Conservation (phyloP, 352 stramenopile genomes). For the Hyaloperonospora brassicae region DNA sequence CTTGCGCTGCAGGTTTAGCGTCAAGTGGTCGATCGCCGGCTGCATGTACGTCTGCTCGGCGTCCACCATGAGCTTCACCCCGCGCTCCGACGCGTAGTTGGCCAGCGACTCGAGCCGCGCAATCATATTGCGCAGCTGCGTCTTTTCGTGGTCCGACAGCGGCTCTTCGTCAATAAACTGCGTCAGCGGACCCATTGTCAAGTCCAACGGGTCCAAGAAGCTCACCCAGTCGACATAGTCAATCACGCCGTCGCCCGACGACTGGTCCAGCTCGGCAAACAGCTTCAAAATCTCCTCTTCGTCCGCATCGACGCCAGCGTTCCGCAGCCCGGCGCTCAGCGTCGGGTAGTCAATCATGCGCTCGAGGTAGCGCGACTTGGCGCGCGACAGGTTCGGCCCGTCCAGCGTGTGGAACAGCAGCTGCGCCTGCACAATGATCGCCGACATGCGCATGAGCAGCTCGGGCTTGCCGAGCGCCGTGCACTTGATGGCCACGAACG, state of each 20-base stretch:
- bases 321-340: conserved; percentile 58
- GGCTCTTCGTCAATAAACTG: conserved; percentile 81
- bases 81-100: conserved; percentile 49
- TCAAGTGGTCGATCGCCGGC: conserved; percentile 94
- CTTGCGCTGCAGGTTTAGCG: conserved; percentile 75
- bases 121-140: conserved; percentile 88
- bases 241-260: conserved; percentile 61
- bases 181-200: conserved; percentile 84
- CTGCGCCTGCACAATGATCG: conserved; percentile 88
- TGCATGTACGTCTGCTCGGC: conserved; percentile 97
- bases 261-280: conserved; percentile 57
- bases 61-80: conserved; percentile 95
- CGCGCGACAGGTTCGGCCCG: conserved; percentile 64
- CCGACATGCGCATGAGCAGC: conserved; percentile 92
- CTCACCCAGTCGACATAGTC: conserved; percentile 95
- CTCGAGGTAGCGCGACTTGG: conserved; percentile 73
- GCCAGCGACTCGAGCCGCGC: conserved; percentile 69
- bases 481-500: conserved; percentile 96
- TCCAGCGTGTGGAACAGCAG: conserved; percentile 91
- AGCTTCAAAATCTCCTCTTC: conserved; percentile 61
- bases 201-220: conserved; percentile 86
- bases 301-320: conserved; percentile 52
- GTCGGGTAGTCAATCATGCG: conserved; percentile 76
- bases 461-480: conserved; percentile 94
- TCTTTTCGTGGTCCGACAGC: conserved; percentile 81